These are phyloP conservation scores for Tolypocladium paradoxum DNA, from an alignment of 2,329 filamentous ascomycete species.

Conservation along the genomic window DNA sequence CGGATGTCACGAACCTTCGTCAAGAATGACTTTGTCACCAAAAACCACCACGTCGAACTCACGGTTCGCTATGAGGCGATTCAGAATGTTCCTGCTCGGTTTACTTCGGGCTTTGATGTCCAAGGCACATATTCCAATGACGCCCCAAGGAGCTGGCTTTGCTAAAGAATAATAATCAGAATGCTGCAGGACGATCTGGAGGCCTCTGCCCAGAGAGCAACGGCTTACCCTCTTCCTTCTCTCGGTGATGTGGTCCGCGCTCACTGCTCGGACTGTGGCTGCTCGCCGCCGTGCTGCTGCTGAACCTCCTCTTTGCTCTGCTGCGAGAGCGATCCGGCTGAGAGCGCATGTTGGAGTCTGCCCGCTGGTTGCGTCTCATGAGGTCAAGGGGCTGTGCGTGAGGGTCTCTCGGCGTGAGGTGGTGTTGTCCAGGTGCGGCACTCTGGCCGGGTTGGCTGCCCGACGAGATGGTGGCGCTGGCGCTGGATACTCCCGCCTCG, in stretches of 20 bases:
- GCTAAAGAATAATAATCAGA: conserved; percentile 22
- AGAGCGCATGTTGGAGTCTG: conserved; percentile 27
- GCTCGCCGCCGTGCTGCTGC: conserved; percentile 70
- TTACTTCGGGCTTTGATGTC: conserved; percentile 96
- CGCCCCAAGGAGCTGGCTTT: conserved; percentile 50
- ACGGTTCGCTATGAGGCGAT: conserved; percentile 75
- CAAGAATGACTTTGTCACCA: conserved; percentile 95
- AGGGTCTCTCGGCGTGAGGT: conserved; percentile 33
- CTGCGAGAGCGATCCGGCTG: conserved; percentile 54
- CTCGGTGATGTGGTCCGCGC: conserved; percentile 39
- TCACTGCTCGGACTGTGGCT: conserved; percentile 73
- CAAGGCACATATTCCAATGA: conserved; percentile 88
- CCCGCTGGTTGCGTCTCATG: conserved; percentile 31
- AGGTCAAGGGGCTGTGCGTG: conserved; percentile 31
- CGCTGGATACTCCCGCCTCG: conserved; percentile 39
- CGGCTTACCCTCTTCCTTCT: conserved; percentile 45
- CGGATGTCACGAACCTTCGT: conserved; percentile 50
- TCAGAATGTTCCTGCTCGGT: conserved; percentile 91
- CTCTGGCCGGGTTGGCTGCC: conserved; percentile 23
- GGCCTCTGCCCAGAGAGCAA: not conserved
- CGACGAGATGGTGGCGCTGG: conserved; percentile 44
- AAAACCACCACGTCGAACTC: conserved; percentile 98
- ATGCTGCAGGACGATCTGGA: not conserved
- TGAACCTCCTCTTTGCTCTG: conserved; percentile 63
- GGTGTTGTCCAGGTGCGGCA: conserved; percentile 23